These are phyloP conservation scores for Euphrasia arctica DNA, from an alignment of 305 asterid genomes.

Conservation along the genomic window DNA sequence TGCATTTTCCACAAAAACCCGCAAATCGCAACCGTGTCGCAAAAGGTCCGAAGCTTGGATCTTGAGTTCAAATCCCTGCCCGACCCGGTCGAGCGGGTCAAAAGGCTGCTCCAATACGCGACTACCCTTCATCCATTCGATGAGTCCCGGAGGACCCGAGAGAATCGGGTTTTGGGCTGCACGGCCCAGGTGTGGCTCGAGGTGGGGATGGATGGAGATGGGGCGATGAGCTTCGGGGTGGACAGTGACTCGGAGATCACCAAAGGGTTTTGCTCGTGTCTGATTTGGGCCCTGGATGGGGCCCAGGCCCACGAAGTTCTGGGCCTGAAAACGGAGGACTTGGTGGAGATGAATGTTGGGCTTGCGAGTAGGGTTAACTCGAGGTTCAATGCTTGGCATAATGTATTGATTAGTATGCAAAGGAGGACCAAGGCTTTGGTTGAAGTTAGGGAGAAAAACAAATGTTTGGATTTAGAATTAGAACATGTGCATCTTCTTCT, in stretches of 20 bases:
- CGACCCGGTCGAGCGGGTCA: slow-evolving; percentile 74
- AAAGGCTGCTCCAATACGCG: slow-evolving; percentile 67
- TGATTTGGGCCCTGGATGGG: slow-evolving; percentile 71
- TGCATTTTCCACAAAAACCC: slow-evolving; percentile 6
- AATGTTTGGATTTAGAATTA: slow-evolving; percentile 13
- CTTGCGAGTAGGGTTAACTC: slow-evolving; percentile 56
- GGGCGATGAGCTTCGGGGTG: slow-evolving; percentile 46
- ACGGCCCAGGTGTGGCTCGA: slow-evolving; percentile 83
- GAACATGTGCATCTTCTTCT: slow-evolving; percentile 24
- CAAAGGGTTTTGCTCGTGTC: slow-evolving; percentile 71
- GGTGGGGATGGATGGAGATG: slow-evolving; percentile 51
- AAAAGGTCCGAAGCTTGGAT: slow-evolving; percentile 43
- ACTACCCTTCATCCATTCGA: slow-evolving; percentile 51
- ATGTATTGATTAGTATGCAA: slow-evolving; percentile 73
- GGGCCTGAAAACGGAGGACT: slow-evolving; percentile 55
- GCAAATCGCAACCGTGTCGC: slow-evolving; percentile 37
- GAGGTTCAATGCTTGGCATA: slow-evolving; percentile 82
- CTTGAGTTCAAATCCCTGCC: slow-evolving; percentile 54
- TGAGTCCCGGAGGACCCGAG: slow-evolving; percentile 40
- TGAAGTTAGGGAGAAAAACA: slow-evolving; percentile 25
- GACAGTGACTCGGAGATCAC: slow-evolving; percentile 86
- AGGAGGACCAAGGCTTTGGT: slow-evolving; percentile 51
- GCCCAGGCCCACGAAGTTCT: slow-evolving; percentile 56
- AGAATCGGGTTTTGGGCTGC: slow-evolving; percentile 66
- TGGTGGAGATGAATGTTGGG: slow-evolving; percentile 75